These are phyloP conservation scores for Ustilago xerochloae DNA, from an alignment of 1,284 basidiomycete genomes.

Conservation along the genomic window DNA sequence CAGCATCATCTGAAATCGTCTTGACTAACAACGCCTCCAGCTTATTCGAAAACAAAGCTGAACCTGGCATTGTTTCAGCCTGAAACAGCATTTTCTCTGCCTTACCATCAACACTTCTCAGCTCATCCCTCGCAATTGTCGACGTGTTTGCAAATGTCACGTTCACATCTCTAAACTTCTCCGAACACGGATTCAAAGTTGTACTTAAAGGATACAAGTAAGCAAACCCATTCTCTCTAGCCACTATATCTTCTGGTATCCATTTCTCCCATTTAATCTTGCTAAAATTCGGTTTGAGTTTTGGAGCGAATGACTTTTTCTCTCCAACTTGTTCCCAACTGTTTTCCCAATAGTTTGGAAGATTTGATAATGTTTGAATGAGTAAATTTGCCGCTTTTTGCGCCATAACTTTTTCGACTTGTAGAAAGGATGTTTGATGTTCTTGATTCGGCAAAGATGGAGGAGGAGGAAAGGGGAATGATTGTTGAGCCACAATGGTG, in stretches of 20 bases:
- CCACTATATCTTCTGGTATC: slow-evolving; percentile 50
- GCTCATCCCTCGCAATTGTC: background rate
- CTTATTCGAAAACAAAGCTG: slow-evolving; percentile 12
- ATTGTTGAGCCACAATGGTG: slow-evolving; percentile 23
- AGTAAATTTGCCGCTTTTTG: slow-evolving; percentile 77
- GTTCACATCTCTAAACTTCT: slow-evolving; percentile 5
- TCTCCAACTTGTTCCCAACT: slow-evolving; percentile 47
- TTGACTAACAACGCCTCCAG: slow-evolving; percentile 27
- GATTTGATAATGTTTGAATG: slow-evolving; percentile 77
- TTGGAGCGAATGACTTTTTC: slow-evolving; percentile 46
- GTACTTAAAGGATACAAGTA: slow-evolving; percentile 51
- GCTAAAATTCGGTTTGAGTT: slow-evolving; percentile 38
- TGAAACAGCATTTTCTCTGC: background rate
- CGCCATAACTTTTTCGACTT: slow-evolving; percentile 76
- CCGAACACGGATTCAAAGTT: slow-evolving; percentile 7
- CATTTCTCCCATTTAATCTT: slow-evolving; percentile 46
- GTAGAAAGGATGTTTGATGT: slow-evolving; percentile 70
- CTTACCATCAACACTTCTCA: background rate
- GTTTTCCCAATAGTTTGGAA: slow-evolving; percentile 72
- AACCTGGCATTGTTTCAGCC: background rate
- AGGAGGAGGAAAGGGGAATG: slow-evolving; percentile 70
- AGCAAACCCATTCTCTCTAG: slow-evolving; percentile 48
- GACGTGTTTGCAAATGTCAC: slow-evolving; percentile 5
- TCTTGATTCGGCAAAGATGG: slow-evolving; percentile 33
- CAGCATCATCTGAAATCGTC: background rate